Evolutionary conservation across 129 eudicot genomes (phyloP).

Genomic region (Scalesia atractyloides): DNA sequence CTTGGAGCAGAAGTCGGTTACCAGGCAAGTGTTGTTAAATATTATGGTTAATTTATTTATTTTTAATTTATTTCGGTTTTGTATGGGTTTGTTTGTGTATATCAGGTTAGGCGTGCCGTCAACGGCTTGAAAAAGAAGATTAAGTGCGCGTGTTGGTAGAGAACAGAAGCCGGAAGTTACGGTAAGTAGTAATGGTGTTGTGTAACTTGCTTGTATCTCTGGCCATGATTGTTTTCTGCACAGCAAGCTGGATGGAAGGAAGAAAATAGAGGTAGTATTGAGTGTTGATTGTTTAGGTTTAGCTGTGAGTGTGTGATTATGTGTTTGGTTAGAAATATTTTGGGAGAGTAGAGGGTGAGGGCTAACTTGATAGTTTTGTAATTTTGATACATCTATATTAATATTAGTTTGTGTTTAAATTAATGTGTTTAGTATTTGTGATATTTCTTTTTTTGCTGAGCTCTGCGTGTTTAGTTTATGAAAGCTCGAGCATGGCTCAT

Average conservation of each 20-base stretch:
- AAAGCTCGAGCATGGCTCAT: too few species aligned
- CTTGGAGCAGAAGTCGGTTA: conserved; percentile 48
- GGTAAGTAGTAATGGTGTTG: conserved; percentile 53
- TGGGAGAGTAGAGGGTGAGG: neutral
- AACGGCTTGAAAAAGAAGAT: conserved; percentile 45
- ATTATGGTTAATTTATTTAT: conserved; percentile 21
- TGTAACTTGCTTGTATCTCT: conserved; percentile 48
- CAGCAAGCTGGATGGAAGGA: neutral
- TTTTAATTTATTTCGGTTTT: neutral
- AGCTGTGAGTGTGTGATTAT: neutral
- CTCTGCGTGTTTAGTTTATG: too few species aligned
- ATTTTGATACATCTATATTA: conserved; percentile 3
- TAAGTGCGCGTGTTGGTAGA: neutral
- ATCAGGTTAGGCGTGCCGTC: conserved; percentile 60
- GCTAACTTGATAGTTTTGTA: conserved; percentile 10
- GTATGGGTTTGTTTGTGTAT: neutral
- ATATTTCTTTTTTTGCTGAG: neutral
- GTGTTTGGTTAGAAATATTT: neutral
- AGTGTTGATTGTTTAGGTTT: neutral
- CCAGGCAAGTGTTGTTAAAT: conserved; percentile 53
- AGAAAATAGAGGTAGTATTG: neutral
- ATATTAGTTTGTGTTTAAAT: neutral
- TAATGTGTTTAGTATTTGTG: neutral
- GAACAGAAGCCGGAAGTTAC: conserved; percentile 39
- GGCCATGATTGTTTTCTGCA: conserved; percentile 43